A percentile compares a stretch with the other conserved stretches of the same genome.
Conservation (phyloP, 2,329 filamentous ascomycete genomes). For the Cordyceps cicadae region DNA sequence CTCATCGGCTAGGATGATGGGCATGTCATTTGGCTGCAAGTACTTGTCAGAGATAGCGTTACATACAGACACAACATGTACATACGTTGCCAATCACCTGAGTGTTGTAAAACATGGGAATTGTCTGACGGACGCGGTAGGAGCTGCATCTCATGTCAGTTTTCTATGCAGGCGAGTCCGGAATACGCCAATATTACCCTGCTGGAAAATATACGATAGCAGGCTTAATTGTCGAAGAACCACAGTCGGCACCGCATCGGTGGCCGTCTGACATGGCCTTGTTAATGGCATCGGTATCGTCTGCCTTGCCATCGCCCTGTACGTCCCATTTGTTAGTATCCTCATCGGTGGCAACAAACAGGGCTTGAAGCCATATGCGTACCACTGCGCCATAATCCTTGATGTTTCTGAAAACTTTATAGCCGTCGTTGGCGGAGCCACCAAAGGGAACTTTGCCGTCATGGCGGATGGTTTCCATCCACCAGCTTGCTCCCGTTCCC, state of each 20-base stretch:
- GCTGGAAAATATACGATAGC: slow-evolving; percentile 19
- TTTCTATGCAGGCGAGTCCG: too few species aligned
- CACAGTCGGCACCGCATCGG: slow-evolving; percentile 15
- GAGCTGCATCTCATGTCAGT: too few species aligned
- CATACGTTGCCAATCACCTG: slow-evolving; percentile 3
- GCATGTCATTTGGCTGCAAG: slow-evolving; percentile 38
- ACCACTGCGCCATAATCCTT: slow-evolving; percentile 8
- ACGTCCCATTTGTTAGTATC: neutral
- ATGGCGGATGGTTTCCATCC: slow-evolving; percentile 3
- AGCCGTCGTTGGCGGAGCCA: neutral
- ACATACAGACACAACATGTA: neutral
- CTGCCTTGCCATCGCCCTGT: slow-evolving; percentile 35
- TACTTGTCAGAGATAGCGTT: neutral
- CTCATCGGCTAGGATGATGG: slow-evolving; percentile 42
- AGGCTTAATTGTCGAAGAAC: slow-evolving; percentile 11
- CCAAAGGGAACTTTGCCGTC: slow-evolving; percentile 6
- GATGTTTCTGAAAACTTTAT: slow-evolving; percentile 9
- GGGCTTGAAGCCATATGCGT: neutral
- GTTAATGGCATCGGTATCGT: slow-evolving; percentile 17
- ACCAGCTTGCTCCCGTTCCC: neutral
- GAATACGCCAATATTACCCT: neutral
- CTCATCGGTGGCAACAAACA: neutral
- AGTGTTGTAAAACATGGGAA: slow-evolving; percentile 12
- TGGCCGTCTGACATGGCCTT: slow-evolving; percentile 14
- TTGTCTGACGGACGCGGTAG: slow-evolving; percentile 12